Evolutionary conservation across 192 early-diverging fungal genomes (phyloP), one percentile per base, ranked within the genome.

Genomic region (Martensiomyces pterosporus): DNA sequence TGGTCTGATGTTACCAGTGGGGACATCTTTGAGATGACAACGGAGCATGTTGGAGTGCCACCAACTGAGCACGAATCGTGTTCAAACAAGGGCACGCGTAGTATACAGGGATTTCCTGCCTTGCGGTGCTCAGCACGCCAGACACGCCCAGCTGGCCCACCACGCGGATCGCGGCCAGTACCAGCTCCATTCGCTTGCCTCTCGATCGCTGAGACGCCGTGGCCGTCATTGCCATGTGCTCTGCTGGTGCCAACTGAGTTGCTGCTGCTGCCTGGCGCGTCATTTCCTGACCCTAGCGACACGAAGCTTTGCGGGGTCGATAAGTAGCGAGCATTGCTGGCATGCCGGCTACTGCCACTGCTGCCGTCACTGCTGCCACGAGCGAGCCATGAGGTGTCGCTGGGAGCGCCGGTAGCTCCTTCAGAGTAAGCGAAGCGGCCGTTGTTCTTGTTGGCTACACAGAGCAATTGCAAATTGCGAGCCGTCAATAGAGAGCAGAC

Each of bases 1-100:
- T 67, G 55, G 36, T 66, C 63, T 8, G 48, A 4, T 9, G 75
- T 77, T 19, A 66, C 57, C 27, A 73, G 59, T 6, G 67, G 68
- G 0, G 67, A 57, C 60, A 77, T 75, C 5, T 48, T 60, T 16
- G 69, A 60, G 14, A 43, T 63, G 5, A 61, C 63, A 18, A 73
- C 45, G n/a, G 43, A 24, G 32, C 57, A 64, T 18, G 33, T 43
- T 22, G 47, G 9, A 15, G 37, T 29, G 36, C 16, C 41, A 24
- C 55, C 39, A 24, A 60, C 52, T 22, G 62, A 57, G 45, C 38
- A 50, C 12, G 46, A 47, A 43, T 73, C 69, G 40, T 48, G 37
- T 9, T 65, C 69, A n/a, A 65, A 35, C 50, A 65, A 26, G n/a
- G 69, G 63, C 27, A 49, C 22, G 32, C 57, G 62, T 49, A 73